Conservation (phyloP, 768 basidiomycete species). For the Termitomyces sp. region DNA sequence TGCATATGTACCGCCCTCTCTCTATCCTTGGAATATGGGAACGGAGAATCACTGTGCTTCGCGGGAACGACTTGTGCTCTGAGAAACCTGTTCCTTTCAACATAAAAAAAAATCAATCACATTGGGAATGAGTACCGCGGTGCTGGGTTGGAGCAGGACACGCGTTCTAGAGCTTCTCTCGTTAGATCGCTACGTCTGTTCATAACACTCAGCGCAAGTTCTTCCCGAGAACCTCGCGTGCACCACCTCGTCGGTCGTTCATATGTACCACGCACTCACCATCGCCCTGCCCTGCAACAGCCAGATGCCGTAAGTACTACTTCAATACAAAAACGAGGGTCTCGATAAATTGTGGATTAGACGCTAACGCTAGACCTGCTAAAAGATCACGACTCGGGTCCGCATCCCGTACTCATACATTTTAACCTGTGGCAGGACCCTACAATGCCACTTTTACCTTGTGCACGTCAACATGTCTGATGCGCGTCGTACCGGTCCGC, state of each 20-base stretch:
- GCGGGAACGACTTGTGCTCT: conserved; percentile 1
- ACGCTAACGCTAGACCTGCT: neutral
- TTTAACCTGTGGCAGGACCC: neutral
- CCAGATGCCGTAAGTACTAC: neutral
- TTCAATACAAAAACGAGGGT: neutral
- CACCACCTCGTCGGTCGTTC: neutral
- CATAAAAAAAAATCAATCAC: neutral
- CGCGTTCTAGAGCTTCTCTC: conserved; percentile 1
- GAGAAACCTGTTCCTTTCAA: neutral
- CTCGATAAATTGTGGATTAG: neutral
- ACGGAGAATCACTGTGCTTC: conserved; percentile 5
- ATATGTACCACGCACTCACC: neutral
- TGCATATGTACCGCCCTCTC: neutral
- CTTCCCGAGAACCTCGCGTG: neutral
- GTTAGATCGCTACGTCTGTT: neutral
- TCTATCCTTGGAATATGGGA: conserved; percentile 3
- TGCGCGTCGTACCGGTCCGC: neutral
- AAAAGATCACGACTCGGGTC: conserved; percentile 4
- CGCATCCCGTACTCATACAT: neutral
- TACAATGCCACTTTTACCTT: neutral
- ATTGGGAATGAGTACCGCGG: neutral
- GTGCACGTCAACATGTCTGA: no score
- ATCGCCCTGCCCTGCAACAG: neutral
- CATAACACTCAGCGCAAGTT: neutral
- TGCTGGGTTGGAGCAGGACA: neutral